A percentile compares a stretch with the other conserved stretches of the same genome.
Evolutionary conservation across 2,329 filamentous ascomycete genomes (phyloP).

Genomic region (Sordariomycetes sp.): DNA sequence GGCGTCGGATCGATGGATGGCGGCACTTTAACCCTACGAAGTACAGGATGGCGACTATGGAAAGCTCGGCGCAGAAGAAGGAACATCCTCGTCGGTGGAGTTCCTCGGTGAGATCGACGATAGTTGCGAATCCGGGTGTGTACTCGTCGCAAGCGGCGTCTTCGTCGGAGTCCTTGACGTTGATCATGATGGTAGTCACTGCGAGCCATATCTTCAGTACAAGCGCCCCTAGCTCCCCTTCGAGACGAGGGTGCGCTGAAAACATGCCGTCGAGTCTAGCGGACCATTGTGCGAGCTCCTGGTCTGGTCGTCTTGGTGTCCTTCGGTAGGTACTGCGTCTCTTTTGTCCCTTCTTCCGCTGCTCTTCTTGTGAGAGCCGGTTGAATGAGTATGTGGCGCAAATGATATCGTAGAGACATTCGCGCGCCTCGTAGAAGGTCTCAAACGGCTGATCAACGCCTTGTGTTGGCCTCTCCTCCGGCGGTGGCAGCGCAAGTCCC

Average conservation of each 20-base stretch:
- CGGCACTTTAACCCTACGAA: not conserved
- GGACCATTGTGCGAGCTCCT: not conserved
- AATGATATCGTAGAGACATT: too few species aligned
- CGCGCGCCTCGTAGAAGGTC: too few species aligned
- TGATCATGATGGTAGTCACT: not conserved
- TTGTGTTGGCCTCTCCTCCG: too few species aligned
- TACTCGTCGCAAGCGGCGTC: not conserved
- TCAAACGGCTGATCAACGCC: too few species aligned
- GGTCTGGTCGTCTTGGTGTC: too few species aligned
- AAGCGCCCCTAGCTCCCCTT: not conserved
- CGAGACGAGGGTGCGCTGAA: not conserved
- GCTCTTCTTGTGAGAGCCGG: too few species aligned
- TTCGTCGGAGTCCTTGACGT: not conserved
- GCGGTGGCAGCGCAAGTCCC: too few species aligned
- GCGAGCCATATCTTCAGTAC: not conserved
- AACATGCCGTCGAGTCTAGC: not conserved
- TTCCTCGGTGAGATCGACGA: not conserved
- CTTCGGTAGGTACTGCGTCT: too few species aligned
- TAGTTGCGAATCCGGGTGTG: not conserved
- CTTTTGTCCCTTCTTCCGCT: too few species aligned
- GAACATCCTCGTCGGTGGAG: not conserved
- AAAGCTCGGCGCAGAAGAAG: not conserved
- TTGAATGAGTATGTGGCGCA: too few species aligned
- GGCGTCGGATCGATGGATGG: not conserved
- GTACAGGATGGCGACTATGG: not conserved